Evolutionary conservation across 2,329 filamentous ascomycete genomes (phyloP), one percentile per base, ranked within the genome.

Genomic region (Pyrenophora tritici-repentis): DNA sequence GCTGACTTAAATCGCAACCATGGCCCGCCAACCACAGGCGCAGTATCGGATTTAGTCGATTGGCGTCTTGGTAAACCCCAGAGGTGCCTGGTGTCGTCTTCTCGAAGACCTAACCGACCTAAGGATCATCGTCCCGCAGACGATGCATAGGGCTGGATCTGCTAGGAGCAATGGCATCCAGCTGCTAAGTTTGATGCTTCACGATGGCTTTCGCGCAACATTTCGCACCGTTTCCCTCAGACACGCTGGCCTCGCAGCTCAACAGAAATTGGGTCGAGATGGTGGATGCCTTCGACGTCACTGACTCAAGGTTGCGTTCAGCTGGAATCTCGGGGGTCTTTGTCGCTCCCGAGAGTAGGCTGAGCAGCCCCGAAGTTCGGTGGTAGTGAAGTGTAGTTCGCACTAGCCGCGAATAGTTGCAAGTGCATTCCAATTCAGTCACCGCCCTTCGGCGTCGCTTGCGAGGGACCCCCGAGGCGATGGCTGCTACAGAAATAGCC

Each of bases 21-120:
- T 48, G 31, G 29, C 17, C 33, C 26, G 53, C 31, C 33, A 49
- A 45, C 35, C 47, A 42, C 37, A 31, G 17, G 26, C 58, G 62
- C 58, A 65, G 58, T 17, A 42, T 44, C 47, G 47, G 47, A 44
- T 46, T 61, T 62, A 64, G 61, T 65, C 61, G 63, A 53, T 57
- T 24, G 38, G 52, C 36, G 26, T 46, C 53, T 60, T 61, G 54
- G 55, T 58, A 50, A 59, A 35, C 31, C 31, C 33, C 35, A 36
- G 18, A 38, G 20, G 47, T 46, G 36, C 42, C 47, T 41, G 47
- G 41, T 37, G 26, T 44, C 38, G 42, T 48, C 34, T 44, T 50
- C 38, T 48, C 33, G 50, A 12, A 58, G 50, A 37, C 8, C 16
- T 33, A 16, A 34, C 44, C 49, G 44, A 35, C 49, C 47, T 47